Evolutionary conservation across 108 stramenopile species (phyloP), one percentile per base, ranked within the genome.

Genomic region (Nitzschia sp.): DNA sequence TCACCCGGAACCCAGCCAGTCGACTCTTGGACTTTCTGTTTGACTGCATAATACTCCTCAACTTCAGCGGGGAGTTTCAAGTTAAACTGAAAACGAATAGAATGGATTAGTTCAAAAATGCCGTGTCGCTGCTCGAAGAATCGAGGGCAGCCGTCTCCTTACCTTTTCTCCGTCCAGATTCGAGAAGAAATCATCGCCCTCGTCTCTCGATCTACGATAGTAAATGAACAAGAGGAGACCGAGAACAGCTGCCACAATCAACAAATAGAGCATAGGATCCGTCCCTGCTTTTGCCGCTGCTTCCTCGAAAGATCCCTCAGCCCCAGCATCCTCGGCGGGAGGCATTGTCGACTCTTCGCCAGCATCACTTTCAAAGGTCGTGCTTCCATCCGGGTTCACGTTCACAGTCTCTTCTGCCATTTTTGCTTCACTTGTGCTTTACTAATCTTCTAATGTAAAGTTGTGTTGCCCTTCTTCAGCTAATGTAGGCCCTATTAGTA

Each of bases 81-180:
- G 66, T 96, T 90, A 78, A 96, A 93, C 87, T 93, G 58, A 41
- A 41, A 41, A 41, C 38, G 38, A 41, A 41, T 41, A 41, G 9
- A 41, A n/a, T n/a, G n/a, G n/a, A n/a, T n/a, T n/a, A n/a, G n/a
- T n/a, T n/a, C n/a, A n/a, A n/a, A n/a, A n/a, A n/a, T n/a, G n/a
- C n/a, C n/a, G n/a, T n/a, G n/a, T n/a, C n/a, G n/a, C n/a, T n/a
- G n/a, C n/a, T n/a, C n/a, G n/a, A n/a, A n/a, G n/a, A n/a, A n/a
- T n/a, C n/a, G n/a, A n/a, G n/a, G n/a, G n/a, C n/a, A n/a, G n/a
- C n/a, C n/a, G n/a, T n/a, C n/a, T 21, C 59, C 80, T 63, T 36
- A 91, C 90, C 85, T 94, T 94, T 64, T 91, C 90, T 15, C 88
- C 88, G 53, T 91, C 89, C 60, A 92, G 70, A 52, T 87, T 79